A percentile compares a stretch with the other conserved stretches of the same genome.
Conservation (phyloP, 306 rosid species). For the Lithocarpus polystachyus region DNA sequence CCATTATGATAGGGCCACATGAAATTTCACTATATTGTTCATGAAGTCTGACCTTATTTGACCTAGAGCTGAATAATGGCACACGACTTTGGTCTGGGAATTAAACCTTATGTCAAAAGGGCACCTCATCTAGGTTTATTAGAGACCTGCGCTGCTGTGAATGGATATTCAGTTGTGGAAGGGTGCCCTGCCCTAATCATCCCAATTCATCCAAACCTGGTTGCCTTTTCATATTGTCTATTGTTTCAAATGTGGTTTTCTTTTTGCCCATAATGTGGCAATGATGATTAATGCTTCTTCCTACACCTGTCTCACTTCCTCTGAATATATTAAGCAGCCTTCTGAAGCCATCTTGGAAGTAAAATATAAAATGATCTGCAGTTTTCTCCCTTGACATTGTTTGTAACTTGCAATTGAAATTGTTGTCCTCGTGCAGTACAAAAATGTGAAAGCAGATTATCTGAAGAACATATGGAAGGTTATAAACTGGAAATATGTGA, state of each 20-base stretch:
- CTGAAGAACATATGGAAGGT: slow-evolving; percentile 67
- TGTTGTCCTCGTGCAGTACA: slow-evolving; percentile 41
- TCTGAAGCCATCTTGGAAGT: not conserved
- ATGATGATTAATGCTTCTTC: not conserved
- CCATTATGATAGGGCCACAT: no score
- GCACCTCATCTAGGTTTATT: no score
- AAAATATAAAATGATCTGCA: not conserved
- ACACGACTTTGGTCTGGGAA: no score
- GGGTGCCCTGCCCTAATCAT: not conserved
- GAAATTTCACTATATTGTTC: no score
- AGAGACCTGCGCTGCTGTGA: no score
- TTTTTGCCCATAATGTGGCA: not conserved
- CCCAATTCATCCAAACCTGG: not conserved
- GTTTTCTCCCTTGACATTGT: not conserved
- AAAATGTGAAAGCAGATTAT: slow-evolving; percentile 52
- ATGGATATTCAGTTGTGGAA: not conserved
- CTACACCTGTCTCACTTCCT: not conserved
- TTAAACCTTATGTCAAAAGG: no score
- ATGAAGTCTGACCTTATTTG: no score
- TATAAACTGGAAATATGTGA: slow-evolving; percentile 49
- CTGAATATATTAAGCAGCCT: not conserved
- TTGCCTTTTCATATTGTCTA: not conserved
- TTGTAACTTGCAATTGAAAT: not conserved
- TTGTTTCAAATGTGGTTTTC: not conserved
- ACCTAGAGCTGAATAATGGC: no score